A percentile compares a stretch with the other conserved stretches of the same genome.
phyloP scores from a whole-genome alignment of 768 basidiomycete genomes.

The Amanita polypyramis region DNA sequence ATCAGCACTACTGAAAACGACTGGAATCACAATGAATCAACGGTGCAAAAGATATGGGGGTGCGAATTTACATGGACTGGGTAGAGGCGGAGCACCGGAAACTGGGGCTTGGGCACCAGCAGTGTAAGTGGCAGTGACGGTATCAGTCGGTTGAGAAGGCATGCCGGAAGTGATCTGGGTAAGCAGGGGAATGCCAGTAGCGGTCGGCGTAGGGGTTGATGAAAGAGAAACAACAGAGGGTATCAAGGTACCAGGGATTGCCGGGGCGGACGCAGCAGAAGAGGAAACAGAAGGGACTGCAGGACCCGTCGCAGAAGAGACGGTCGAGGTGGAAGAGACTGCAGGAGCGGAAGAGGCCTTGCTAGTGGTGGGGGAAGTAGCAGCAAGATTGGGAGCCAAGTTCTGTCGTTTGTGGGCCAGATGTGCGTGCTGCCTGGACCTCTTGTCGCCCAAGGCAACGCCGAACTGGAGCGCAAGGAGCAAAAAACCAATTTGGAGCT shows the following conservation, averaged over 20 bases:
- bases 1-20: constrained; percentile 30
- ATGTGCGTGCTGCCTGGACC: constrained; percentile 23
- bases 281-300: background rate
- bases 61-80: constrained; percentile 41
- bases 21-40: constrained; percentile 17
- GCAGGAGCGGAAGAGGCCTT: constrained; percentile 2
- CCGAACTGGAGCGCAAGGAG: constrained; percentile 32
- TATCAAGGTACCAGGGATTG: background rate
- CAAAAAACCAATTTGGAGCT: constrained; percentile 30
- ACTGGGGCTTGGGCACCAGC: constrained; percentile 51
- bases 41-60: background rate
- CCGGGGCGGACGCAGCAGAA: background rate
- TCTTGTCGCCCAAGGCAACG: constrained; percentile 25
- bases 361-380: background rate
- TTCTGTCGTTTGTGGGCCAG: constrained; percentile 31
- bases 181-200: constrained; percentile 1
- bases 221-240: background rate
- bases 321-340: background rate
- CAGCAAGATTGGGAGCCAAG: background rate
- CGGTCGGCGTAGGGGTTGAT: constrained; percentile 1
- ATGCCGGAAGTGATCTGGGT: constrained; percentile 4
- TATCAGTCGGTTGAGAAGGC: background rate
- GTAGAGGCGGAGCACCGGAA: constrained; percentile 56
- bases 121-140: constrained; percentile 5
- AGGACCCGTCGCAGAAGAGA: background rate